phyloP scores from a whole-genome alignment of 805 yeast genomes.

The Barnettozyma wickerhamii region DNA sequence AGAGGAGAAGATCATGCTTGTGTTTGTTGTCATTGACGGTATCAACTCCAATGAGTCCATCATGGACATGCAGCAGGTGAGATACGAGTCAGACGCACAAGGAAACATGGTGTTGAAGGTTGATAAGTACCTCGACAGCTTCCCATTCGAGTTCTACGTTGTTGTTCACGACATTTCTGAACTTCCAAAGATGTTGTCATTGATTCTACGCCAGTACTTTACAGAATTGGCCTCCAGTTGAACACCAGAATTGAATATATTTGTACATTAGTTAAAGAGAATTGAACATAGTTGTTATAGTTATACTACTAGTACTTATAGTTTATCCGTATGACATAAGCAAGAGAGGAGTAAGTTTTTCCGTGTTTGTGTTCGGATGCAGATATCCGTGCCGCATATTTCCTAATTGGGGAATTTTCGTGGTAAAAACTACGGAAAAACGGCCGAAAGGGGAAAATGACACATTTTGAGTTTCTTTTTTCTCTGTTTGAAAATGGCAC shows the following conservation, averaged over 20 bases:
- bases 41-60: constrained; percentile 80
- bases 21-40: constrained; percentile 91
- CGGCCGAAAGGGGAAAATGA: constrained; percentile 1
- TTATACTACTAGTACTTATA: too few species aligned
- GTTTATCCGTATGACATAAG: too few species aligned
- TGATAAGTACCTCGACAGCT: constrained; percentile 80
- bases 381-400: background rate
- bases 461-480: background rate
- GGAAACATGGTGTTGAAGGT: constrained; percentile 76
- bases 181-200: constrained; percentile 85
- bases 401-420: background rate
- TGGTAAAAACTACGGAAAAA: background rate
- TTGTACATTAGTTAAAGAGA: constrained; percentile 7
- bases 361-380: background rate
- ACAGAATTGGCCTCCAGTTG: constrained; percentile 53
- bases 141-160: constrained; percentile 96
- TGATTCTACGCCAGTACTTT: constrained; percentile 89
- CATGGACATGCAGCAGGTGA: constrained; percentile 91
- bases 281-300: background rate
- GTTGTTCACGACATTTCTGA: constrained; percentile 87
- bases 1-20: constrained; percentile 90
- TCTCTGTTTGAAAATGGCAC: background rate
- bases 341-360: too few species aligned
- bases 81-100: constrained; percentile 61
- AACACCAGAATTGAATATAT: too few species aligned